Conservation (phyloP, 169 alveolate genomes). For the Eimeria falciformis region DNA sequence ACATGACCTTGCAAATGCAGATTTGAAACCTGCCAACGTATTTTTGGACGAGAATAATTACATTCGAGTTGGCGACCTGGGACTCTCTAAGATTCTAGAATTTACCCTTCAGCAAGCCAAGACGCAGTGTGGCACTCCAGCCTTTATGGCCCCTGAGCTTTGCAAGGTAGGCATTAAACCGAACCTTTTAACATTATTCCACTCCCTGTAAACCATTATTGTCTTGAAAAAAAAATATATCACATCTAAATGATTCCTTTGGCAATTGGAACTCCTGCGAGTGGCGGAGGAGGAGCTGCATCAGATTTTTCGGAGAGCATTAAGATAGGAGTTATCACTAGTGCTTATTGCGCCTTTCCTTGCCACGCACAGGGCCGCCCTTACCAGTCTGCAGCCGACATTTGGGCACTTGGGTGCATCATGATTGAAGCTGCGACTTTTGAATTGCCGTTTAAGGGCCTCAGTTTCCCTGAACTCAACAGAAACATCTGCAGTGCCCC, state of each 20-base stretch:
- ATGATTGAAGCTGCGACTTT: slow-evolving; percentile 85
- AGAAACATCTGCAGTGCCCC: slow-evolving; percentile 78
- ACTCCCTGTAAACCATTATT: background rate
- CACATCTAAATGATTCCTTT: too few relatives aligned
- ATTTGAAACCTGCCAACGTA: slow-evolving; percentile 93
- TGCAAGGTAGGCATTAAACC: slow-evolving; percentile 82
- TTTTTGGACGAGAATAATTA: slow-evolving; percentile 91
- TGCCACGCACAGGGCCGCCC: slow-evolving; percentile 92
- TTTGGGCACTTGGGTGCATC: slow-evolving; percentile 99
- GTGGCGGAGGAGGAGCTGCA: too few relatives aligned
- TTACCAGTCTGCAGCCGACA: slow-evolving; percentile 98
- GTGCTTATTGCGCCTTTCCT: background rate
- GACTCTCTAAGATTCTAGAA: slow-evolving; percentile 95
- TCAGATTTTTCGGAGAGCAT: too few relatives aligned
- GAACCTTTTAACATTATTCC: background rate
- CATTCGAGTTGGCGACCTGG: slow-evolving; percentile 95
- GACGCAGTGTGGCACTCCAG: slow-evolving; percentile 99
- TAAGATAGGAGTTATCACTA: too few relatives aligned
- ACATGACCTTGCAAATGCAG: slow-evolving; percentile 47
- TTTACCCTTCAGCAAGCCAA: slow-evolving; percentile 96
- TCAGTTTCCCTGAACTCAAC: slow-evolving; percentile 64
- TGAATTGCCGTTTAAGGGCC: slow-evolving; percentile 75
- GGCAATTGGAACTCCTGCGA: too few relatives aligned
- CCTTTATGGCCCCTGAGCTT: slow-evolving; percentile 99
- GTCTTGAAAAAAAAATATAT: too few relatives aligned